Base-by-base conservation (phyloP, 2,329 filamentous ascomycete genomes). In the Clarireedia hainanense region DNA sequence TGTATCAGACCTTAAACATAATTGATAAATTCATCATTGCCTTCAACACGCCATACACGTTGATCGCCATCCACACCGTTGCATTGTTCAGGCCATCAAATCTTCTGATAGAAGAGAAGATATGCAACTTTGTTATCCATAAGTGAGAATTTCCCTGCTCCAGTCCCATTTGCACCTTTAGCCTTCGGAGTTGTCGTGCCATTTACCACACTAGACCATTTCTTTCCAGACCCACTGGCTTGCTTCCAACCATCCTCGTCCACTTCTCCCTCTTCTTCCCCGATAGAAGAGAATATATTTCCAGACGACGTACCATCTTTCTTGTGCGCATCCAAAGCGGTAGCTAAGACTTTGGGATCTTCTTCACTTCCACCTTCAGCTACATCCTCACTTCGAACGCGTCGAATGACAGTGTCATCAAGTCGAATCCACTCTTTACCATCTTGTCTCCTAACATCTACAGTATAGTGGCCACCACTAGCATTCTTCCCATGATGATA, bases 401-500 rank as follows among this genome's bases (percentile, higher is more conserved):
- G 86, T 59, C 88, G 84, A 61, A 99, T 91, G 58, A 90, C 75
- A 0, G 94, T 99, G 69, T 99, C 94, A 66, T 99, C 94, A 63
- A 99, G 83, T 54, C 92, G 88, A 56, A 99, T 88, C 94, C 94
- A 99, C 71, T 96, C 91, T 23, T 83, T 83, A n/a, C 87, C 90
- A 68, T 99, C 94, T 71, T 97, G 92, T 51, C 94, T 86, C 57
- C 91, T 84, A 42, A 96, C 87, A 70, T 99, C 94, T n/a, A 95
- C 92, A 1, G 94, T 99, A 72, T 99, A 99, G 71, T 99, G 94
- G 3, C 94, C 94, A 52, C 90, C 91, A 61, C 88, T 95, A 37
- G 94, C 94, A 65, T 95, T 95, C 76, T 95, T 96, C 58, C 94
- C 94, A 65, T 99, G 94, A 67, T 99, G 94, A 69, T 99, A 99